Evolutionary conservation across 2,329 filamentous ascomycete species (phyloP).

Genomic region (Blastomyces silverae): DNA sequence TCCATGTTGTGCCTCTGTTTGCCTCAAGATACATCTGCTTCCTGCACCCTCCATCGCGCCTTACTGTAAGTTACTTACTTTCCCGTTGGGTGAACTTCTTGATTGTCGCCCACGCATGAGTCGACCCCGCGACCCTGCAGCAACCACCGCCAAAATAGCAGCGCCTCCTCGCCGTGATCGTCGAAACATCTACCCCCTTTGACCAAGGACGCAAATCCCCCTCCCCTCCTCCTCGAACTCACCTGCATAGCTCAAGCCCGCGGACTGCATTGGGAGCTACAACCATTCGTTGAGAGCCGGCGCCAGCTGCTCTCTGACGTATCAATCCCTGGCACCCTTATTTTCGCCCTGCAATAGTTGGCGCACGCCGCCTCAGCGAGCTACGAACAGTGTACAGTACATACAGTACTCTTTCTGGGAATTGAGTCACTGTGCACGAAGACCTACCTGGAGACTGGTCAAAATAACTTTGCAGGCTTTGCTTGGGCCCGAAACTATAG

Average conservation of each 20-base stretch:
- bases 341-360: conserved; percentile 10
- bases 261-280: conserved; percentile 6
- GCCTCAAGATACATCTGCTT: conserved; percentile 16
- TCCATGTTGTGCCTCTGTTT: conserved; percentile 16
- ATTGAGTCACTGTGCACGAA: not conserved
- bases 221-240: not conserved
- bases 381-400: not conserved
- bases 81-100: not conserved
- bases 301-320: conserved; percentile 5
- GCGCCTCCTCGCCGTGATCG: conserved; percentile 10
- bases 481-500: not conserved
- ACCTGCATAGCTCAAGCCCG: conserved; percentile 10
- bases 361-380: conserved; percentile 7
- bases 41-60: conserved; percentile 14
- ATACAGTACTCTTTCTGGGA: too few relatives aligned
- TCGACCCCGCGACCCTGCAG: conserved; percentile 11
- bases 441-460: conserved; percentile 1
- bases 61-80: conserved; percentile 14
- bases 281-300: conserved; percentile 5
- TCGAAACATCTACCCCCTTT: conserved; percentile 9
- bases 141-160: conserved; percentile 4
- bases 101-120: not conserved
- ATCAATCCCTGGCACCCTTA: conserved; percentile 3
- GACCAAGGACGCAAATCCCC: not conserved
- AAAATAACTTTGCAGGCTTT: not conserved